Evolutionary conservation across 108 stramenopile genomes (phyloP).

Genomic region (Phaeodactylum tricornutum): DNA sequence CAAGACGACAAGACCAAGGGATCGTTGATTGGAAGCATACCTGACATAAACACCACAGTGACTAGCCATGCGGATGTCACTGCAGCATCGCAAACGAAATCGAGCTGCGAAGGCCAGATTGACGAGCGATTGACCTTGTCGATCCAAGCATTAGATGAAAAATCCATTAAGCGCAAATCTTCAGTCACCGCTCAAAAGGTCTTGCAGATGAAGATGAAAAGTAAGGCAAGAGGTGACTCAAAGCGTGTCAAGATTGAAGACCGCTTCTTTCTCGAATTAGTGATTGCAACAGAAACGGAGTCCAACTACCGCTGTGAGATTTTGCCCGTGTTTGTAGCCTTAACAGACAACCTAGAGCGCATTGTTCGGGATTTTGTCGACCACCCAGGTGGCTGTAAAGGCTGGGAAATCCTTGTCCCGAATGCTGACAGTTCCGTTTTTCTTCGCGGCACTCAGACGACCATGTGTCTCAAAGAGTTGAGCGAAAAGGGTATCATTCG

Average conservation of each 20-base stretch:
- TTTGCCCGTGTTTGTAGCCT: too few relatives aligned
- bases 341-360: too few relatives aligned
- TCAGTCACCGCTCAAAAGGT: constrained; percentile 24
- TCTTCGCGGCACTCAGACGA: too few relatives aligned
- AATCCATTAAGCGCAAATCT: neutral
- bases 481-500: neutral
- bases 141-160: neutral
- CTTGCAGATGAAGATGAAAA: constrained; percentile 39
- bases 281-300: too few relatives aligned
- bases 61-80: neutral
- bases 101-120: neutral
- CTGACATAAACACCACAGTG: constrained; percentile 9
- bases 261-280: constrained; percentile 38
- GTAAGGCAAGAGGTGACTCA: constrained; percentile 30
- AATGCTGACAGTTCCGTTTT: too few relatives aligned
- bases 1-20: too few relatives aligned
- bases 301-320: too few relatives aligned
- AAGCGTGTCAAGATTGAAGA: constrained; percentile 30
- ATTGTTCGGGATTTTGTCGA: too few relatives aligned
- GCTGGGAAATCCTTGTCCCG: too few relatives aligned
- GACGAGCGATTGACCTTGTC: neutral
- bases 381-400: too few relatives aligned
- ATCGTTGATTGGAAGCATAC: too few relatives aligned
- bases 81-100: constrained; percentile 3
- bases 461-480: too few relatives aligned